Percentiles rank a stretch among this genome's conserved stretches.
Conservation (phyloP, 306 rosid genomes). For the Adenanthera pavonina region DNA sequence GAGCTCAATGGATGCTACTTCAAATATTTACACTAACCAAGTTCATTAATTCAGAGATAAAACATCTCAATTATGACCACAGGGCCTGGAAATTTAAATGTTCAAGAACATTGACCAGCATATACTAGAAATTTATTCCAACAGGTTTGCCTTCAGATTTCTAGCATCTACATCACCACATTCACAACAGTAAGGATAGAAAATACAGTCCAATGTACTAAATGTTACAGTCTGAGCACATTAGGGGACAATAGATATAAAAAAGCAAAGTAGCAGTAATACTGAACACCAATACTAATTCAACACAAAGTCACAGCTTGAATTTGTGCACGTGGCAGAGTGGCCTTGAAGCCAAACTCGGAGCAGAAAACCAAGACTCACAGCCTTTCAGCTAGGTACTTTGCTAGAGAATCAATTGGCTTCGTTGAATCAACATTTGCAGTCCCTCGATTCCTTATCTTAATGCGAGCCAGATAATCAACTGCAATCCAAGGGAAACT, state of each 20-base stretch:
- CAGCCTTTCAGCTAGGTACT: conserved; percentile 63
- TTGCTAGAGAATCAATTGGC: conserved; percentile 67
- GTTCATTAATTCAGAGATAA: no score
- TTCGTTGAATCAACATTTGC: conserved; percentile 46
- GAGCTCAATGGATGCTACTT: background rate
- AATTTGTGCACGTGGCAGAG: conserved; percentile 54
- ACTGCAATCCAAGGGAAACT: conserved; percentile 85
- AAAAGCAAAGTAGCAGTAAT: conserved; percentile 20
- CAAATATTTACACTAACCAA: background rate
- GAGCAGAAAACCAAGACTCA: conserved; percentile 29
- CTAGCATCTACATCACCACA: no score
- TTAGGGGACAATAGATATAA: no score
- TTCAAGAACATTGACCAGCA: no score
- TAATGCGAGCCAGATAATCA: conserved; percentile 80
- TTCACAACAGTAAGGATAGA: no score
- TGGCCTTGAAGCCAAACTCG: conserved; percentile 50
- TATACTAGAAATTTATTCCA: background rate
- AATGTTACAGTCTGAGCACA: background rate
- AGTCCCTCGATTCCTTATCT: conserved; percentile 51
- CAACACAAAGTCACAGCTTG: background rate
- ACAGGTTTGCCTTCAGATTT: background rate
- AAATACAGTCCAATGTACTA: no score
- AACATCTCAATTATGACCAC: no score
- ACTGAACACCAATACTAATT: conserved; percentile 1
- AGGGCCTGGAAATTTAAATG: no score